Evolutionary conservation across 225 moss, liverwort and hornwort genomes (phyloP), one percentile per base, ranked within the genome.

Genomic region (Polytrichum formosum): DNA sequence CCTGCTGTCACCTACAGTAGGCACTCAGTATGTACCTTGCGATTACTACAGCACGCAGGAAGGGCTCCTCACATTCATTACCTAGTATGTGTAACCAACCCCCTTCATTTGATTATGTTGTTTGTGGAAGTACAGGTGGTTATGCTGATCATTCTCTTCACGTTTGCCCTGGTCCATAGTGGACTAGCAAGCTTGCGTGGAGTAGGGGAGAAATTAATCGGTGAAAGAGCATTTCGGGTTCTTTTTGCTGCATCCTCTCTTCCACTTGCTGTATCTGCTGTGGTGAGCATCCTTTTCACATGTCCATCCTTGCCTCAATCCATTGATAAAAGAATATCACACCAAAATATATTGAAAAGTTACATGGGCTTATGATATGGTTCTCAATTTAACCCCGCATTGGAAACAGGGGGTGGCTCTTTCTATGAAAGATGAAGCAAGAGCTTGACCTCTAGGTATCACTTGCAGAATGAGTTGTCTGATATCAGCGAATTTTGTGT

Each of bases 151-250:
- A 76, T 97, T 33, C 83, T 97, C 10, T 76, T 90, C 30, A 65
- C 90, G 19, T 97, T 97, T 72, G 97, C 93, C 53, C 76, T 97
- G 19, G 93, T 92, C 18, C 97, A 97, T 73, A 94, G 97, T 77
- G 97, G 97, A 54, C 78, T 92, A 56, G 97, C 97, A 65, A 85
- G 88, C 66, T 75, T 97, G 67, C 90, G 97, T 63, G 82, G 78
- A 6, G 73, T 81, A 71, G 97, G 89, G 67, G 97, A 97, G 76
- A 92, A 90, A 77, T 56, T 92, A 65, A 80, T 97, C 4, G 97
- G 97, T 28, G 92, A 92, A 85, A 79, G 97, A 56, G 88, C 90
- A 7, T 97, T 91, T 63, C 85, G 97, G 72, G 94, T 97, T n/a
- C 18, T 97, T 1, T 84, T 82, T 77, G 87, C 83, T 26, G 87